phyloP scores from a whole-genome alignment of 768 basidiomycete genomes.

The Tulasnella sp. region DNA sequence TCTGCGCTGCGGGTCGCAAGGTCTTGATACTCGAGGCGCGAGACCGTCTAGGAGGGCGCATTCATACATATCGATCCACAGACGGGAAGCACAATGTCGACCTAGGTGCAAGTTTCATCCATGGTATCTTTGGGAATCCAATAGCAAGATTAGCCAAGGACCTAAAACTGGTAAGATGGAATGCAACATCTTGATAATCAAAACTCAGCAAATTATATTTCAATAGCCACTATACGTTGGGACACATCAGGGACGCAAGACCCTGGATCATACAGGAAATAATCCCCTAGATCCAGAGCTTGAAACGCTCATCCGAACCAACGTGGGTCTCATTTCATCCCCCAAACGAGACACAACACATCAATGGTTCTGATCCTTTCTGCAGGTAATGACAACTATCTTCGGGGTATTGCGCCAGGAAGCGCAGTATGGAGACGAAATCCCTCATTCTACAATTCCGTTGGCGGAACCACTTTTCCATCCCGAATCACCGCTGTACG shows the following conservation, averaged over 20 bases:
- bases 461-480: slow-evolving; percentile 2
- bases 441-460: neutral
- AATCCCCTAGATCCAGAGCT: too few relatives aligned
- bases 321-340: too few relatives aligned
- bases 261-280: too few relatives aligned
- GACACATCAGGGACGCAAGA: too few relatives aligned
- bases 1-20: slow-evolving; percentile 3
- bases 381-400: slow-evolving; percentile 3
- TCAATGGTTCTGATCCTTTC: too few relatives aligned
- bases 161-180: slow-evolving; percentile 10
- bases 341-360: too few relatives aligned
- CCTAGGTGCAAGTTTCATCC: slow-evolving; percentile 16
- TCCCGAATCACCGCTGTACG: slow-evolving; percentile 11
- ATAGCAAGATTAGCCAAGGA: slow-evolving; percentile 2
- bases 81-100: slow-evolving; percentile 10
- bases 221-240: too few relatives aligned
- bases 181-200: neutral
- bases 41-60: slow-evolving; percentile 15
- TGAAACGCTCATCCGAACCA: too few relatives aligned
- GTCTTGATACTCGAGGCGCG: slow-evolving; percentile 17
- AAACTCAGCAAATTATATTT: too few relatives aligned
- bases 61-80: slow-evolving; percentile 3
- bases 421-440: neutral
- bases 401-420: neutral
- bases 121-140: slow-evolving; percentile 15